Percentiles rank a stretch among this genome's conserved stretches.
These are phyloP conservation scores for Nannochloropsis granulata DNA, from an alignment of 108 stramenopile genomes.

Conservation along the genomic window DNA sequence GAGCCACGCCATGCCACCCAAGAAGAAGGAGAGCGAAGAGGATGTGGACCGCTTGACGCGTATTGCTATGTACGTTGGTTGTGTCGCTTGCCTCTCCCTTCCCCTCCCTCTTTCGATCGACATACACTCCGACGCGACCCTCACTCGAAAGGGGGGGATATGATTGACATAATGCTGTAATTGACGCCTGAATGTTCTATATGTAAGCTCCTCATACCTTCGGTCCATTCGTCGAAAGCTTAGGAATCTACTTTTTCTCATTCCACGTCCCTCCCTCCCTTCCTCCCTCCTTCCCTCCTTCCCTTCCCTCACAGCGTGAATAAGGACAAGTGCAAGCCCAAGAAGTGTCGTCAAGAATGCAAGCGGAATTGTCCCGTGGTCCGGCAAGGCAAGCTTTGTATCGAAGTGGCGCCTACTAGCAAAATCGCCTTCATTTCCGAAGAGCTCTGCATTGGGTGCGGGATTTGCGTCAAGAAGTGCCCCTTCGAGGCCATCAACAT, in stretches of 20 bases:
- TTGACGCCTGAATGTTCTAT: too few species aligned
- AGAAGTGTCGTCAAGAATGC: constrained; percentile 90
- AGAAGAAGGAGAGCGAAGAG: neutral
- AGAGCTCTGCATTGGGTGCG: constrained; percentile 68
- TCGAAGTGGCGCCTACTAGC: constrained; percentile 57
- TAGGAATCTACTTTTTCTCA: neutral
- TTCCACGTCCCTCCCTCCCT: neutral
- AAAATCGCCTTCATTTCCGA: constrained; percentile 53
- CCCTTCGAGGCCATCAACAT: constrained; percentile 94
- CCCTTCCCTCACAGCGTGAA: constrained; percentile 64
- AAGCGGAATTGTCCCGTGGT: constrained; percentile 90
- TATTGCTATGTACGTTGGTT: neutral
- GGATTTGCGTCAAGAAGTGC: constrained; percentile 94
- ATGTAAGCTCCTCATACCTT: too few species aligned
- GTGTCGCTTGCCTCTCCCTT: too few species aligned
- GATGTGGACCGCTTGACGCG: neutral
- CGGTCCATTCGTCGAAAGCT: too few species aligned
- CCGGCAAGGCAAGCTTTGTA: constrained; percentile 85
- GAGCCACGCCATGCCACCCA: neutral
- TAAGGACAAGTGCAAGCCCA: constrained; percentile 84
- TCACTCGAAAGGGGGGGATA: neutral
- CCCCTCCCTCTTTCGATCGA: too few species aligned
- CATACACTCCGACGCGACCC: neutral
- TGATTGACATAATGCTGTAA: neutral
- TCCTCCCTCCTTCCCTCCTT: neutral